Evolutionary conservation across 2,329 filamentous ascomycete genomes (phyloP).

Genomic region (Colletotrichum caudatum): DNA sequence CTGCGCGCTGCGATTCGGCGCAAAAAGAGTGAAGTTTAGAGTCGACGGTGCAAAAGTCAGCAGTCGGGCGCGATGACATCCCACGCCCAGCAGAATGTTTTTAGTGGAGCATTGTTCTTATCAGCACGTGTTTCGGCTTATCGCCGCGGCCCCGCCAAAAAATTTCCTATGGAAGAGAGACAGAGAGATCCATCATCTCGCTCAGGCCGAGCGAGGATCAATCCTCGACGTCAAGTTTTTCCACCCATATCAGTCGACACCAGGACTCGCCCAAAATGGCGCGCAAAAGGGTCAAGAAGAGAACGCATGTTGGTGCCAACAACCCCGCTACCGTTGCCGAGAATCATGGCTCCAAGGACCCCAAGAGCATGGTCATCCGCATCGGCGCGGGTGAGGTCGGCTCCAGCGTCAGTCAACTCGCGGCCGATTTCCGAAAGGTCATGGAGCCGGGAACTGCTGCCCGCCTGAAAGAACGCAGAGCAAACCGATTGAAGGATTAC

Average conservation of each 20-base stretch:
- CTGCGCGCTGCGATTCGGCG: neutral
- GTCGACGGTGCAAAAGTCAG: conserved; percentile 1
- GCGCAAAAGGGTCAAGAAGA: conserved; percentile 85
- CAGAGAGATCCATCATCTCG: neutral
- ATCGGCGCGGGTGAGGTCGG: conserved; percentile 95
- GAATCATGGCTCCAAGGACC: conserved; percentile 72
- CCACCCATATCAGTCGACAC: conserved; percentile 33
- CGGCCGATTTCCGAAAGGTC: conserved; percentile 89
- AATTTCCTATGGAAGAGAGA: conserved; percentile 23
- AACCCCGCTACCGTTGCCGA: conserved; percentile 68
- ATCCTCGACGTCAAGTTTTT: conserved; percentile 3
- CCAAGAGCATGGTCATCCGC: conserved; percentile 98
- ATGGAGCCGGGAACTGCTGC: conserved; percentile 97
- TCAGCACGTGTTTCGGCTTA: conserved; percentile 30
- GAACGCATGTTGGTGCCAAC: conserved; percentile 80
- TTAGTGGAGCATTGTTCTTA: conserved; percentile 21
- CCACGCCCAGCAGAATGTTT: conserved; percentile 15
- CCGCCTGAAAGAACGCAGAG: conserved; percentile 87
- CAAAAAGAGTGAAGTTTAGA: neutral
- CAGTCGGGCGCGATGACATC: conserved; percentile 22
- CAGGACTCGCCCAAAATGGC: conserved; percentile 70
- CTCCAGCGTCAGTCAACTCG: conserved; percentile 89
- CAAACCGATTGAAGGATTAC: conserved; percentile 91
- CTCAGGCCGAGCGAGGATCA: too few relatives aligned
- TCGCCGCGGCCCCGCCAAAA: conserved; percentile 35